Conservation (phyloP, 2,329 filamentous ascomycete species). For the Fusarium guadeloupense region DNA sequence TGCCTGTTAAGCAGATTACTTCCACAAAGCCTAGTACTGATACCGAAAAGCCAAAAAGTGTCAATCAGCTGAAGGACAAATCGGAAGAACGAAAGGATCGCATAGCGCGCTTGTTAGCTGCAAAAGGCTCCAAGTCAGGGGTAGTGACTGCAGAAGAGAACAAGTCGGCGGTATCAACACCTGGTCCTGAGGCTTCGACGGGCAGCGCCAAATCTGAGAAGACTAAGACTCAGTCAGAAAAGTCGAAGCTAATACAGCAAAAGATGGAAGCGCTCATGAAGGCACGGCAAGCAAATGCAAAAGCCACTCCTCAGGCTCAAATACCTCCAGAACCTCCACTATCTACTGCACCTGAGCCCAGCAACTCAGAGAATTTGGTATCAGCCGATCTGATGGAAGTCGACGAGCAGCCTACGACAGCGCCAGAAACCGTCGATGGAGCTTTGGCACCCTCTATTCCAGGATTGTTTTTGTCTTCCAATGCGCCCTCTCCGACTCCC, state of each 20-base stretch:
- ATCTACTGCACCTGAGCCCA: constrained; percentile 7
- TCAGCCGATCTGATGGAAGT: not conserved
- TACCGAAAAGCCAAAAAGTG: constrained; percentile 30
- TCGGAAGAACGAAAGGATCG: constrained; percentile 77
- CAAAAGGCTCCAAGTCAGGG: constrained; percentile 67
- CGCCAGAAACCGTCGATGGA: constrained; percentile 17
- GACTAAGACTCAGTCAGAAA: constrained; percentile 64
- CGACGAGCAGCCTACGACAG: constrained; percentile 5
- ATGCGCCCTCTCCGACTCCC: constrained; percentile 33
- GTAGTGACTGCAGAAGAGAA: constrained; percentile 15
- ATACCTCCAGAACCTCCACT: not conserved
- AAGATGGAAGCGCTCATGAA: constrained; percentile 80
- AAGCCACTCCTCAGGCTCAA: constrained; percentile 15
- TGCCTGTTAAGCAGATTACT: not conserved
- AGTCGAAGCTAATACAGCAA: constrained; percentile 76
- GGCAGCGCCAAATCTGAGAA: constrained; percentile 13
- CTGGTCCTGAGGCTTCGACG: constrained; percentile 51
- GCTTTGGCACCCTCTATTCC: constrained; percentile 46
- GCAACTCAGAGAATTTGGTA: constrained; percentile 4
- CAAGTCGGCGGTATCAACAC: not conserved
- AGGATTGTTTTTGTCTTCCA: constrained; percentile 49
- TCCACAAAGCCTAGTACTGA: not conserved
- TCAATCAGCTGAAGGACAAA: constrained; percentile 60
- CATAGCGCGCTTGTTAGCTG: constrained; percentile 79
- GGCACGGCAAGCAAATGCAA: constrained; percentile 57